A percentile compares a stretch with the other conserved stretches of the same genome.
These are phyloP conservation scores for Hammondia hammondi DNA, from an alignment of 169 alveolate species.

Conservation along the genomic window DNA sequence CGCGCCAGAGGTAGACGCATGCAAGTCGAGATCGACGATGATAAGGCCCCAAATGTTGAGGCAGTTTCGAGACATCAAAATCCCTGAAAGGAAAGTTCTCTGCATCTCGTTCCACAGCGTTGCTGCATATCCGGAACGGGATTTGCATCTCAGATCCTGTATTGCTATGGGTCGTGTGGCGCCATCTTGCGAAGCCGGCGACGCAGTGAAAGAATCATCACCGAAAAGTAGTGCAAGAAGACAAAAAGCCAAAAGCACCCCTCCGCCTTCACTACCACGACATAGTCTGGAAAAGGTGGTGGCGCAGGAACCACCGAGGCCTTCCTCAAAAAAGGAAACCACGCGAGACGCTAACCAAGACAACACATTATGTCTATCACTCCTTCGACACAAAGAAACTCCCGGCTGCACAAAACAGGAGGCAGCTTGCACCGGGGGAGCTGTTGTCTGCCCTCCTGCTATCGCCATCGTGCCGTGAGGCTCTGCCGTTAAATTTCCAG, in stretches of 20 bases:
- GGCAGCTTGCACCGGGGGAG: too few relatives aligned
- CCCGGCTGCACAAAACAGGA: too few relatives aligned
- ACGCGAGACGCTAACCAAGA: not conserved
- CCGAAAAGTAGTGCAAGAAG: not conserved
- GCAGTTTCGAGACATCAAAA: not conserved
- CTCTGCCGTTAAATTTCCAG: not conserved
- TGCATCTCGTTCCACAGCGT: not conserved
- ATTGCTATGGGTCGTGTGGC: not conserved
- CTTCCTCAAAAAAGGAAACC: not conserved
- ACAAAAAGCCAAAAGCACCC: not conserved
- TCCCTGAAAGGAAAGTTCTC: not conserved
- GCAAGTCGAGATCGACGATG: slow-evolving; percentile 23
- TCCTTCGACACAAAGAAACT: not conserved
- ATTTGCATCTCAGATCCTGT: not conserved
- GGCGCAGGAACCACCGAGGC: not conserved
- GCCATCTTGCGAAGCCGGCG: not conserved
- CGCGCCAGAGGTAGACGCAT: not conserved
- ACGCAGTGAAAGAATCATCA: not conserved
- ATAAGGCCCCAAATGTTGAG: not conserved
- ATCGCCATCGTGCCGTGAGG: not conserved
- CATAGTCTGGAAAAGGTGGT: not conserved
- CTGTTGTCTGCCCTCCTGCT: too few relatives aligned
- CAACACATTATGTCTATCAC: not conserved
- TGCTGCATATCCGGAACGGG: not conserved
- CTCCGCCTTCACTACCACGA: not conserved